Evolutionary conservation across 805 yeast species (phyloP).

Genomic region (Saccharomyces jurei): DNA sequence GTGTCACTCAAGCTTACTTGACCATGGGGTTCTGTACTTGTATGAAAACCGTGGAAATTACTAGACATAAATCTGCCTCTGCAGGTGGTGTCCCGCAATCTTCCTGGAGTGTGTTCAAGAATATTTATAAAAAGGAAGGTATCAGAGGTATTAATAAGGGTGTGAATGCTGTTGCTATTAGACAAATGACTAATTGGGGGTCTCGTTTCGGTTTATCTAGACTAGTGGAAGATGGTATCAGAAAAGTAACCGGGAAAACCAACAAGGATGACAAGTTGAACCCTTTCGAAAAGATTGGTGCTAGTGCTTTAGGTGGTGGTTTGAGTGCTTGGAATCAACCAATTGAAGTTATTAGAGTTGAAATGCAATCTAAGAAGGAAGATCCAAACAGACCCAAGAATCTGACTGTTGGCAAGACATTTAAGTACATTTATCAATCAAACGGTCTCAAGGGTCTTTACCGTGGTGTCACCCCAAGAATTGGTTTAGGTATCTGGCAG

Average conservation of each 20-base stretch:
- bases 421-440: slow-evolving; percentile 71
- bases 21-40: slow-evolving; percentile 98
- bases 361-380: slow-evolving; percentile 90
- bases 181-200: slow-evolving; percentile 99
- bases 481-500: slow-evolving; percentile 96
- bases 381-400: slow-evolving; percentile 96
- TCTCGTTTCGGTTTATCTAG: slow-evolving; percentile 91
- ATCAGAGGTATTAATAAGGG: slow-evolving; percentile 93
- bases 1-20: slow-evolving; percentile 90
- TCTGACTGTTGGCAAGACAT: slow-evolving; percentile 65
- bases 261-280: slow-evolving; percentile 49
- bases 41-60: slow-evolving; percentile 98
- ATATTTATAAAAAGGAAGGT: slow-evolving; percentile 79
- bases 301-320: slow-evolving; percentile 93
- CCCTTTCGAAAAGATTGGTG: slow-evolving; percentile 73
- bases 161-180: slow-evolving; percentile 96
- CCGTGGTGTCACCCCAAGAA: slow-evolving; percentile 94
- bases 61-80: slow-evolving; percentile 70
- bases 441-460: slow-evolving; percentile 87
- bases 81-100: slow-evolving; percentile 66
- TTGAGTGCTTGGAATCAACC: slow-evolving; percentile 98
- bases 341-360: slow-evolving; percentile 93
- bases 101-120: slow-evolving; percentile 78
- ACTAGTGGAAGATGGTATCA: slow-evolving; percentile 80
- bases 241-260: slow-evolving; percentile 51